A percentile compares a stretch with the other conserved stretches of the same genome.
phyloP scores from a whole-genome alignment of 148 eudicot species.

The Amaranthus hypochondriacus region DNA sequence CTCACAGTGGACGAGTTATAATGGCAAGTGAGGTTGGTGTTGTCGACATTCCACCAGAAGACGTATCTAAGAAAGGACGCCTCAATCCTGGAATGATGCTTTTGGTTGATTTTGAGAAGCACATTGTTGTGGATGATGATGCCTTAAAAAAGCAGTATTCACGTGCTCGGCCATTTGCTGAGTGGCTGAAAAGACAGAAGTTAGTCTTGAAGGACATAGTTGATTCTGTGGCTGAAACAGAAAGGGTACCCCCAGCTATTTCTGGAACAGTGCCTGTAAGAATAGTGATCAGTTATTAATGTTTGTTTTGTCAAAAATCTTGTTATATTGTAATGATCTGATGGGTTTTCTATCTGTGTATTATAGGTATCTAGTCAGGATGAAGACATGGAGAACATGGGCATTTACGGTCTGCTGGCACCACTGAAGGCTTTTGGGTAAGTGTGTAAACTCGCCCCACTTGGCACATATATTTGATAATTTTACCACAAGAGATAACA shows the following conservation, averaged over 20 bases:
- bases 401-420: slow-evolving; percentile 76
- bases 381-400: slow-evolving; percentile 83
- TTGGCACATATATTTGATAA: background rate
- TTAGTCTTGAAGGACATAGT: slow-evolving; percentile 77
- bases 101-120: slow-evolving; percentile 95
- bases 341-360: slow-evolving; percentile 1
- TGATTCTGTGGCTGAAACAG: slow-evolving; percentile 63
- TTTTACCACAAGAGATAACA: background rate
- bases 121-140: slow-evolving; percentile 90
- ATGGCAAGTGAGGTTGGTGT: slow-evolving; percentile 99
- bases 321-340: slow-evolving; percentile 8
- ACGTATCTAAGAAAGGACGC: slow-evolving; percentile 91
- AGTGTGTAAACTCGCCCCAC: slow-evolving; percentile 4
- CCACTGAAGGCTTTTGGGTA: slow-evolving; percentile 98
- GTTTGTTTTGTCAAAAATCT: background rate
- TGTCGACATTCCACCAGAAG: slow-evolving; percentile 93
- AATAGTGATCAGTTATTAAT: background rate
- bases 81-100: slow-evolving; percentile 99
- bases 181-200: slow-evolving; percentile 90
- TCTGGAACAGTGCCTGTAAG: slow-evolving; percentile 77
- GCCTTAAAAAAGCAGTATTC: slow-evolving; percentile 95
- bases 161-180: slow-evolving; percentile 77
- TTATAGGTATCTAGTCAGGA: slow-evolving; percentile 66
- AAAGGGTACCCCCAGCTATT: slow-evolving; percentile 56
- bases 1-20: slow-evolving; percentile 92